phyloP scores from a whole-genome alignment of 1,284 basidiomycete species.

The Sporisorium reilianum region DNA sequence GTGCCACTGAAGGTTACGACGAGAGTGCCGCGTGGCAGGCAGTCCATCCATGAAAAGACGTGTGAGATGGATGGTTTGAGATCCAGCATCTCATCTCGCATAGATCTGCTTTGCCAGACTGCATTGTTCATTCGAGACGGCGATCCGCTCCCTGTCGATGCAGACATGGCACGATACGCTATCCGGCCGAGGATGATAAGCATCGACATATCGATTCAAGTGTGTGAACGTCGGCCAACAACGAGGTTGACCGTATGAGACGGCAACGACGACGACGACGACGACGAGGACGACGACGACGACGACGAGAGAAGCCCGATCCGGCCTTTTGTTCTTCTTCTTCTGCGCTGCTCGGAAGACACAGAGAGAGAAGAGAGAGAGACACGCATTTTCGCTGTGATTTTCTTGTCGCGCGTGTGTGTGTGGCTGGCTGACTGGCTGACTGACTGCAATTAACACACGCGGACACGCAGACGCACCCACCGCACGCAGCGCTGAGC shows the following conservation, averaged over 20 bases:
- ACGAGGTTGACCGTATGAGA: no score
- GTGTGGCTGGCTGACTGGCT: neutral
- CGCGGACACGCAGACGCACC: neutral
- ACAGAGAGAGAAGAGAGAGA: neutral
- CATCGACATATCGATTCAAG: no score
- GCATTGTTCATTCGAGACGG: no score
- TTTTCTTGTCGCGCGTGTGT: conserved; percentile 1
- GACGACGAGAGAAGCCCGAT: neutral
- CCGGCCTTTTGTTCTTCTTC: neutral
- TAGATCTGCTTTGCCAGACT: conserved; percentile 2
- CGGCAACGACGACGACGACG: neutral
- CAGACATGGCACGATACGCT: no score
- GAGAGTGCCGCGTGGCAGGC: neutral
- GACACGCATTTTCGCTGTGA: neutral
- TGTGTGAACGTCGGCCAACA: no score
- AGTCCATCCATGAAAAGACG: neutral
- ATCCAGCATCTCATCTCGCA: conserved; percentile 6
- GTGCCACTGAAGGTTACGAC: neutral
- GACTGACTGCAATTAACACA: conserved; percentile 1
- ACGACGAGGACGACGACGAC: neutral
- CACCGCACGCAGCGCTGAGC: neutral
- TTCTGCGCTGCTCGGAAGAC: neutral
- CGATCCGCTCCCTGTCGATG: no score
- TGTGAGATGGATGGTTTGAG: neutral
- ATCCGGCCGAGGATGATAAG: no score